A percentile compares a stretch with the other conserved stretches of the same genome.
phyloP scores from a whole-genome alignment of 148 eudicot genomes.

The Euryodendron excelsum region DNA sequence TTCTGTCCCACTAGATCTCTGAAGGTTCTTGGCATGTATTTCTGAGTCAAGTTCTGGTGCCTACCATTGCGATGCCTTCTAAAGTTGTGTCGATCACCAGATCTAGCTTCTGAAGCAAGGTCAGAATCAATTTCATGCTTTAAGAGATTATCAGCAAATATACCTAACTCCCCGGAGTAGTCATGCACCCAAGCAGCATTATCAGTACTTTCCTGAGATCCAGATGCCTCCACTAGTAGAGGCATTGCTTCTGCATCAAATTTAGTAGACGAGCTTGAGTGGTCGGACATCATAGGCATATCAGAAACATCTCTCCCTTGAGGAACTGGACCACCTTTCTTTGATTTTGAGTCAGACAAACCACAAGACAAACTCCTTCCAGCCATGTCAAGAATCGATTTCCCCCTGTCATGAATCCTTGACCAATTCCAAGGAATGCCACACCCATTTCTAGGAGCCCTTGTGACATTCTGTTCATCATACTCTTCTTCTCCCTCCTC shows the following conservation, averaged over 20 bases:
- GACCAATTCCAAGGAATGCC: conserved; percentile 98
- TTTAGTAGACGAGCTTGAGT: conserved; percentile 58
- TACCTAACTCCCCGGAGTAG: conserved; percentile 93
- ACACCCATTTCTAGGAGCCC: conserved; percentile 75
- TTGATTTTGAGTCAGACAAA: conserved; percentile 72
- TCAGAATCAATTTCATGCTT: conserved; percentile 71
- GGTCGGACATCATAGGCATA: conserved; percentile 42
- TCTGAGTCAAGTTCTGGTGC: conserved; percentile 84
- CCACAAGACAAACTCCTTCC: conserved; percentile 98
- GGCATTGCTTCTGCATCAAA: conserved; percentile 74
- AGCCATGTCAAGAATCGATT: conserved; percentile 83
- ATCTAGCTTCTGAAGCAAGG: conserved; percentile 74
- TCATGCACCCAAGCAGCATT: conserved; percentile 87
- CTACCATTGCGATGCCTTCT: conserved; percentile 43
- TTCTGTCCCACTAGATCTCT: conserved; percentile 92
- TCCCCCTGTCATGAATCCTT: conserved; percentile 84
- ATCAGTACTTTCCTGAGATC: conserved; percentile 61
- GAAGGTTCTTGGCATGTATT: conserved; percentile 86
- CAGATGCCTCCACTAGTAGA: conserved; percentile 63
- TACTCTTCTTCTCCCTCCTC: conserved; percentile 40
- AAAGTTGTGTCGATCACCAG: conserved; percentile 40
- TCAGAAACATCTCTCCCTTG: conserved; percentile 40
- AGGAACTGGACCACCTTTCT: conserved; percentile 45
- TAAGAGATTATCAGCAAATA: conserved; percentile 75
- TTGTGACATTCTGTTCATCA: conserved; percentile 48